Evolutionary conservation across 148 eudicot species (phyloP), one percentile per base, ranked within the genome.

Genomic region (Rhododendron griersonianum): DNA sequence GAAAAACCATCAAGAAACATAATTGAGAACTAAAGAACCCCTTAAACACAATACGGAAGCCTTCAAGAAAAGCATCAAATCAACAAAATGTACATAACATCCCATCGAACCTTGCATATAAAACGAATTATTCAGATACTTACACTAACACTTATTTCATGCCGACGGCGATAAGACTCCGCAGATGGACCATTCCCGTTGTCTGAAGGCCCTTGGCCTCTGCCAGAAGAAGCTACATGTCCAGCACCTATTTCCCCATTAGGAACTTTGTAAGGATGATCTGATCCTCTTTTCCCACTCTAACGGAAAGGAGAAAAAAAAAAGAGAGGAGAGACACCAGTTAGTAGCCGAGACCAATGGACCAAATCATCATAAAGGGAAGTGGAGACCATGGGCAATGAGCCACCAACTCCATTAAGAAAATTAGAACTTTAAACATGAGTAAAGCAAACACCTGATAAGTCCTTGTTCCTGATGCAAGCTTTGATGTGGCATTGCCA

Each of bases 71-170:
- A 67, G 19, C 48, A 18, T 8, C 57, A 15, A 57, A 44, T 13
- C 21, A 83, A 33, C 57, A 83, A 44, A 45, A 25, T 39, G 8
- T 53, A 35, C 28, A 63, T 59, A 82, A 21, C 28, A 61, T 41
- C 25, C 7, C 11, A 63, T 21, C 19, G 19, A 82, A 50, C 50
- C 11, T 11, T 33, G 48, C 21, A 10, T 55, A 37, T 16, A 39
- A 2, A 30, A 35, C 71, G 37, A 55, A 71, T 35, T 61, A 13
- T 57, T n/a, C 4, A 57, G 53, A 81, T 67, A 91, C 98, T 93
- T 89, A 96, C 99, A 15, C 93, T 86, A 83, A 96, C 98, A 85
- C 94, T 89, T 76, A 95, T 97, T 90, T 97, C 99, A 89, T 97
- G 98, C 33, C 84, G 88, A 53, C 91, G 93, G 25, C 98, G 94